Conservation (phyloP, 306 rosid species). For the Sphenostylis stenocarpa region DNA sequence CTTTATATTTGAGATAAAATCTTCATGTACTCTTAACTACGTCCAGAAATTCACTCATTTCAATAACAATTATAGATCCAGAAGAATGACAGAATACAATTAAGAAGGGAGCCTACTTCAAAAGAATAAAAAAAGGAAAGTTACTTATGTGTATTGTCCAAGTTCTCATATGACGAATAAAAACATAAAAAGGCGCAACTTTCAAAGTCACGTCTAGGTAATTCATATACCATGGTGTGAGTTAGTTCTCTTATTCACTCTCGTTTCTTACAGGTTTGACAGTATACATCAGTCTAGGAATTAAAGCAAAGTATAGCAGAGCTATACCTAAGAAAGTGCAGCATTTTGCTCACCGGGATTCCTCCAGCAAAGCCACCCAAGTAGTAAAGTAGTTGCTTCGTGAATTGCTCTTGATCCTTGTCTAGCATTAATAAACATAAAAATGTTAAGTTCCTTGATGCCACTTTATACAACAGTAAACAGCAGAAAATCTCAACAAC, state of each 20-base stretch:
- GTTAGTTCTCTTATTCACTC: neutral
- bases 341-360: constrained; percentile 99
- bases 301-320: constrained; percentile 57
- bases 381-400: constrained; percentile 88
- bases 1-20: neutral
- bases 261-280: neutral
- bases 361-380: constrained; percentile 91
- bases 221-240: neutral
- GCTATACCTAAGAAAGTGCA: constrained; percentile 87
- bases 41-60: constrained; percentile 3
- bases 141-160: neutral
- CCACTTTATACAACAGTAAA: constrained; percentile 16
- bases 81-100: neutral
- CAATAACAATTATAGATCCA: neutral
- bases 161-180: constrained; percentile 4
- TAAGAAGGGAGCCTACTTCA: neutral
- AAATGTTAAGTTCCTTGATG: constrained; percentile 40
- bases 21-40: neutral
- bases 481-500: neutral
- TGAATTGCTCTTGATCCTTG: constrained; percentile 94
- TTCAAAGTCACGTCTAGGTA: neutral
- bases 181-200: neutral
- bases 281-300: constrained; percentile 31
- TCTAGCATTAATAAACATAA: constrained; percentile 55
- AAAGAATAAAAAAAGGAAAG: neutral